phyloP scores from a whole-genome alignment of 306 rosid species.

The Fragaria nilgerrensis region DNA sequence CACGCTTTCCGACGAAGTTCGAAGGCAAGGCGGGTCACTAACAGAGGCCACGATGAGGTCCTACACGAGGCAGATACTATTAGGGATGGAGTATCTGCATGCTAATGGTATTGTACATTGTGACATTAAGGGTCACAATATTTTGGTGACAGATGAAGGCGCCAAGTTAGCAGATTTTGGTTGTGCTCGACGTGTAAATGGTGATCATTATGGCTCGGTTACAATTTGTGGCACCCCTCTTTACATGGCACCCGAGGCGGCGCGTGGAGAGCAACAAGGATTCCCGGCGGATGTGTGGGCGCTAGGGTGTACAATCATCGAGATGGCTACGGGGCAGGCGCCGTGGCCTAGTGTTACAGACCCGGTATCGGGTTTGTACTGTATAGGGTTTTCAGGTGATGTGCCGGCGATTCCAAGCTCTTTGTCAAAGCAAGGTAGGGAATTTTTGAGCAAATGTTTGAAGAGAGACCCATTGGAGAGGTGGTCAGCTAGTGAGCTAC shows the following conservation, averaged over 20 bases:
- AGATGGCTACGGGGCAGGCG: constrained; percentile 72
- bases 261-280: constrained; percentile 82
- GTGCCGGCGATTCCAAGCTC: constrained; percentile 59
- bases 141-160: constrained; percentile 57
- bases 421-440: constrained; percentile 63
- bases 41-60: constrained; percentile 36
- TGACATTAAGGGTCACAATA: constrained; percentile 69
- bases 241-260: constrained; percentile 96
- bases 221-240: constrained; percentile 64
- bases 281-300: constrained; percentile 88
- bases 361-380: constrained; percentile 55
- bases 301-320: constrained; percentile 71
- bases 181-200: constrained; percentile 47
- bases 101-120: constrained; percentile 78
- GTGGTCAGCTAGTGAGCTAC: constrained; percentile 68
- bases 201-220: background rate
- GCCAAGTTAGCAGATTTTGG: constrained; percentile 83
- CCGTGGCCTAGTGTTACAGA: constrained; percentile 57
- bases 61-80: constrained; percentile 52
- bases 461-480: constrained; percentile 53
- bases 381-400: constrained; percentile 55
- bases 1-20: constrained; percentile 44
- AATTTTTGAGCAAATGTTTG: constrained; percentile 71
- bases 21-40: constrained; percentile 38
- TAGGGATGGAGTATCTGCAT: constrained; percentile 62